Conservation (phyloP, 495 filamentous ascomycete genomes). For the Trichodelitschia bisporula region DNA sequence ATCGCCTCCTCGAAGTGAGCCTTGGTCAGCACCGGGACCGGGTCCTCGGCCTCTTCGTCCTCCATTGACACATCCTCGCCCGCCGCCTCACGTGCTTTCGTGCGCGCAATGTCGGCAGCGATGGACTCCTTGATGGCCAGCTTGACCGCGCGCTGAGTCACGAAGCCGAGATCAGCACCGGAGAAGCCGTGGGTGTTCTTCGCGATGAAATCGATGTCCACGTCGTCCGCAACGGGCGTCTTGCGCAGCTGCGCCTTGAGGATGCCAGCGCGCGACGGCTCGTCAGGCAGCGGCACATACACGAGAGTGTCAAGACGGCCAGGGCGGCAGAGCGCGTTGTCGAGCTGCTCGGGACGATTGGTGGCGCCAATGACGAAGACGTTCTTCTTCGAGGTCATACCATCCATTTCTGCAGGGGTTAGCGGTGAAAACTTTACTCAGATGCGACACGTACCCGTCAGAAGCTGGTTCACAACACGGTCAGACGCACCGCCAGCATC, state of each 20-base stretch:
- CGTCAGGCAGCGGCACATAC: slow-evolving; percentile 89
- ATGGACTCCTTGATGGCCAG: slow-evolving; percentile 98
- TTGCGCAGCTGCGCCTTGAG: slow-evolving; percentile 94
- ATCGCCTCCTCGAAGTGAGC: slow-evolving; percentile 98
- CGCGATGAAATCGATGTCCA: slow-evolving; percentile 77
- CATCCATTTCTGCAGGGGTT: slow-evolving; percentile 63
- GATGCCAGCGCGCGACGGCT: slow-evolving; percentile 64
- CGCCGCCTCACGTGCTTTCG: slow-evolving; percentile 67
- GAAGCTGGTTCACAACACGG: slow-evolving; percentile 97
- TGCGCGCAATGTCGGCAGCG: slow-evolving; percentile 59
- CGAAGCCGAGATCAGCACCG: slow-evolving; percentile 96
- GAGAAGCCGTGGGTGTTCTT: slow-evolving; percentile 97
- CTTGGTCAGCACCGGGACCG: slow-evolving; percentile 86
- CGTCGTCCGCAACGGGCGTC: slow-evolving; percentile 72
- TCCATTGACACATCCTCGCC: slow-evolving; percentile 60
- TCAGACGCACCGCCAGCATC: slow-evolving; percentile 97
- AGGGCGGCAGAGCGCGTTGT: slow-evolving; percentile 90
- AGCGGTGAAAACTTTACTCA: neutral
- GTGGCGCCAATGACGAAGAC: slow-evolving; percentile 98
- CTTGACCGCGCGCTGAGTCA: slow-evolving; percentile 97
- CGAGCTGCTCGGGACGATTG: slow-evolving; percentile 94
- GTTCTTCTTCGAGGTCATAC: slow-evolving; percentile 99
- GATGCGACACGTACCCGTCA: slow-evolving; percentile 49
- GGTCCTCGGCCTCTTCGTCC: slow-evolving; percentile 67
- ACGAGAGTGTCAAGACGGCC: slow-evolving; percentile 96